Percentiles rank a stretch among this genome's conserved stretches.
These are phyloP conservation scores for Entomortierella parvispora DNA, from an alignment of 192 early-diverging fungal genomes.

Conservation along the genomic window DNA sequence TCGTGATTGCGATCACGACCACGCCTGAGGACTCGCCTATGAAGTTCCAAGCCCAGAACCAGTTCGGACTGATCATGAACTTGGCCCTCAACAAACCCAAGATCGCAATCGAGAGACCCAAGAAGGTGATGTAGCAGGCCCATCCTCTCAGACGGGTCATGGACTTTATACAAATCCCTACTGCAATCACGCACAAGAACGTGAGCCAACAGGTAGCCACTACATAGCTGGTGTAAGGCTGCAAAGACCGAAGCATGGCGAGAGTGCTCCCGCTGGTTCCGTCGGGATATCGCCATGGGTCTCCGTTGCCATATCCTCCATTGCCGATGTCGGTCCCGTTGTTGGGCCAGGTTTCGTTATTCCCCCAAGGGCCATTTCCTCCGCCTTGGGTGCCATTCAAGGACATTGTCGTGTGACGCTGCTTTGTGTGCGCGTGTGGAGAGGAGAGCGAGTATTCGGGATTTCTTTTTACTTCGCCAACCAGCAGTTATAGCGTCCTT, in stretches of 20 bases:
- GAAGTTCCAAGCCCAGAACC: conserved; percentile 47
- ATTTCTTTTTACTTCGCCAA: too few species aligned
- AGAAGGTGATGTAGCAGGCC: conserved; percentile 21
- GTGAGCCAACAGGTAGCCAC: conserved; percentile 21
- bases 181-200: conserved; percentile 11
- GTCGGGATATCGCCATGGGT: too few species aligned
- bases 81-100: conserved; percentile 12
- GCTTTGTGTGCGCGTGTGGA: too few species aligned
- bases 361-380: too few species aligned
- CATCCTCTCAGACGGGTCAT: conserved; percentile 23
- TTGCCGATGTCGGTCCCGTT: too few species aligned
- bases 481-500: too few species aligned
- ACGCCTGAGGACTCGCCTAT: conserved; percentile 18
- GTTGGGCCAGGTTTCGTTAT: too few species aligned
- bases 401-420: too few species aligned
- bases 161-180: conserved; percentile 18
- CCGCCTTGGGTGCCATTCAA: too few species aligned
- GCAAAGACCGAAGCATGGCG: neutral
- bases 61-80: neutral
- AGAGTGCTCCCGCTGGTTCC: too few species aligned
- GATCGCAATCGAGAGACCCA: conserved; percentile 33
- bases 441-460: too few species aligned
- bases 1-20: conserved; percentile 13
- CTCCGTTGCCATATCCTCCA: too few species aligned
- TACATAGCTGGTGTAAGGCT: conserved; percentile 9